Evolutionary conservation across 352 stramenopile species (phyloP), one percentile per base, ranked within the genome.

Genomic region (Globisporangium okanoganense): DNA sequence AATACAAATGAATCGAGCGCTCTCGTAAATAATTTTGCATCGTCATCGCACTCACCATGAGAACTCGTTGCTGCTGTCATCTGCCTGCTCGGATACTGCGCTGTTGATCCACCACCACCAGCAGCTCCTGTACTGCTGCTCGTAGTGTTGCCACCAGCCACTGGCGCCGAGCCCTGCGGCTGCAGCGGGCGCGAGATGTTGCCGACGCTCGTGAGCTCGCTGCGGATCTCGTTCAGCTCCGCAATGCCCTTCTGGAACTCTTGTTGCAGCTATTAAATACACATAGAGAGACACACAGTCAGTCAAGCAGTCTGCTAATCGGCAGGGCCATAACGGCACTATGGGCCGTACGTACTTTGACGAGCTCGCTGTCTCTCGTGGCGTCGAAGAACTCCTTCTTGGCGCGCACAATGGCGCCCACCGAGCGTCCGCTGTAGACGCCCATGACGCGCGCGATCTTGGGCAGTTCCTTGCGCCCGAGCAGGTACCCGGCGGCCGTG

Each of bases 301-400:
- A 31, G 3, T n/a, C 44, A 18, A 9, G 14, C 20, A 31, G 44
- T 16, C 13, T 3, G 36, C 16, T 6, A 4, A 43, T 43, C n/a
- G 14, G 13, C 36, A 43, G 5, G 36, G 36, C 13, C 36, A 29
- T 16, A 16, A 45, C 13, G 40, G 38, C 2, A 38, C 27, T 3
- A 18, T 10, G 10, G n/a, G n/a, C n/a, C 22, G 20, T 24, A 24
- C 58, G 9, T 20, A 86, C 78, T 65, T 88, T 88, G 64, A 92
- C 78, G 5, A 92, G 75, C 38, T 92, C 76, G 51, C 83, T 88
- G 76, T 90, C 78, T 43, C 83, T 87, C 1, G 83, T 92, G 24
- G 80, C 83, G 68, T 92, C 79, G 52, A 90, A 92, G 65, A 90
- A 92, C 70, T 92, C 80, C 48, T 90, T 85, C 66, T 92, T 92